These are phyloP conservation scores for Pilatotrama ljubarskyi DNA, from an alignment of 768 basidiomycete species.

Conservation along the genomic window DNA sequence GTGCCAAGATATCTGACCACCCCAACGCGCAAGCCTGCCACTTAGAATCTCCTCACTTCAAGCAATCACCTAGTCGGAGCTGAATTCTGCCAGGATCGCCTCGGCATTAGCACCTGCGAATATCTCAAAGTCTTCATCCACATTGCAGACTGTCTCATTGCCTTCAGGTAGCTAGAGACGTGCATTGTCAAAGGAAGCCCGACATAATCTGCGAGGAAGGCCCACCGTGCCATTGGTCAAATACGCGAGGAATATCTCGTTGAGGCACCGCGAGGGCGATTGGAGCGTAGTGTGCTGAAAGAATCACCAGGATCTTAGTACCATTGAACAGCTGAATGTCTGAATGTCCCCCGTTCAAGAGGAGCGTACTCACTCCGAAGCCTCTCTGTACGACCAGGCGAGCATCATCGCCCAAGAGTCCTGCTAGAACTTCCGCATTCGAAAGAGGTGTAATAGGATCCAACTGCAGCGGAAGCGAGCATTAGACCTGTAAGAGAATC, in stretches of 20 bases:
- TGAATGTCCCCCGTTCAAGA: no score
- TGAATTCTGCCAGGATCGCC: conserved; percentile 21
- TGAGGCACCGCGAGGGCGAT: conserved; percentile 2
- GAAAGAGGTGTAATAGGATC: conserved; percentile 12
- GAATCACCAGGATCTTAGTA: not conserved
- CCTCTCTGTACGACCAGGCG: not conserved
- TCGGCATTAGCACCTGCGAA: conserved; percentile 1
- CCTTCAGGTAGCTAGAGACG: not conserved
- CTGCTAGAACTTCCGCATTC: not conserved
- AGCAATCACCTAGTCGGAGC: not conserved
- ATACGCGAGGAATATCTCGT: not conserved
- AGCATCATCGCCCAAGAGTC: conserved; percentile 1
- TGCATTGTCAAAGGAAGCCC: no score
- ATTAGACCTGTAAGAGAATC: no score
- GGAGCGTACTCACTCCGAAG: not conserved
- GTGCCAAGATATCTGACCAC: no score
- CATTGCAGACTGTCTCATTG: conserved; percentile 4
- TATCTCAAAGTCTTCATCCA: conserved; percentile 4
- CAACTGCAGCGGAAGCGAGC: not conserved
- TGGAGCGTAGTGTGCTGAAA: not conserved
- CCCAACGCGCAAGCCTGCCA: no score
- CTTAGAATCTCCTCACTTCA: no score
- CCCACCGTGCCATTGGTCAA: conserved; percentile 9
- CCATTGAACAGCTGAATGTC: not conserved
- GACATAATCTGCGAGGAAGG: no score